phyloP scores from a whole-genome alignment of 495 filamentous ascomycete genomes.

The Neurospora tetrasperma region DNA sequence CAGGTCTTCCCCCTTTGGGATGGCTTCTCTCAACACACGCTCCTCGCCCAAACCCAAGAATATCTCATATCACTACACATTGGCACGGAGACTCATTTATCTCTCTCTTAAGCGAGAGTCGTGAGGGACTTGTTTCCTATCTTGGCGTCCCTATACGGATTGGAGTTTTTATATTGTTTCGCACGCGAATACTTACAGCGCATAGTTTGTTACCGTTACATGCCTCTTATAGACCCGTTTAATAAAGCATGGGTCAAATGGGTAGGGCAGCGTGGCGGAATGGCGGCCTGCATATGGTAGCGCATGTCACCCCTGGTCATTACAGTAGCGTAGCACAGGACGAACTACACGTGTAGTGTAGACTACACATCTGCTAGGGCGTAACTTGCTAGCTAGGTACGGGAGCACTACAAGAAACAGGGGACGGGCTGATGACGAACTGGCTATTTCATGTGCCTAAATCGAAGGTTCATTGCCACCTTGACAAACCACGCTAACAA shows the following conservation, averaged over 20 bases:
- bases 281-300: conserved; percentile 2
- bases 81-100: background rate
- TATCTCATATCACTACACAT: background rate
- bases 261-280: background rate
- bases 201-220: background rate
- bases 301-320: background rate
- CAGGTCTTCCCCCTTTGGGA: background rate
- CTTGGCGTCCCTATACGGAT: background rate
- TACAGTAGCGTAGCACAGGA: background rate
- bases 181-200: background rate
- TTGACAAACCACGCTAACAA: no score
- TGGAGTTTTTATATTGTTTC: background rate
- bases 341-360: no score
- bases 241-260: background rate
- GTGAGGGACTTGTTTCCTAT: background rate
- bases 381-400: no score
- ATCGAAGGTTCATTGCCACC: no score
- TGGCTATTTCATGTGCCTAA: no score
- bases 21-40: background rate
- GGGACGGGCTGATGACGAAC: no score
- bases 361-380: background rate
- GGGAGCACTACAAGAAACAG: no score
- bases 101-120: background rate
- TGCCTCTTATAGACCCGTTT: background rate
- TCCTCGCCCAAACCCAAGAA: background rate